These are phyloP conservation scores for Lachnellula hyalina DNA, from an alignment of 2,329 filamentous ascomycete species.

Conservation along the genomic window DNA sequence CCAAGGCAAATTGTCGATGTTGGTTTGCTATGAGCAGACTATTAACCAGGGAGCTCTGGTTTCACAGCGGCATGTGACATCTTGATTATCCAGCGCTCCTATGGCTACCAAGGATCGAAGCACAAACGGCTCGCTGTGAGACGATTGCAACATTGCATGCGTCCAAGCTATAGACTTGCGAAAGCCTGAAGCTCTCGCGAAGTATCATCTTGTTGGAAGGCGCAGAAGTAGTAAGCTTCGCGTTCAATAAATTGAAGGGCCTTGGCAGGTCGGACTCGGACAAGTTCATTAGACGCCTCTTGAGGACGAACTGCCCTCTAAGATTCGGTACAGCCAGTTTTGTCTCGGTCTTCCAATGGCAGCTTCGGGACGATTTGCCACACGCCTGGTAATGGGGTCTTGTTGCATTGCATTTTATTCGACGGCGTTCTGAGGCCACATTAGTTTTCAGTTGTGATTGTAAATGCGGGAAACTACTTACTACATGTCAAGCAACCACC, in stretches of 20 bases:
- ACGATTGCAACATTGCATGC: constrained; percentile 13
- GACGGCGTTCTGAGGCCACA: constrained; percentile 3
- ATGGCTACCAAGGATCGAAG: constrained; percentile 14
- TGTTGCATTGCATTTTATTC: constrained; percentile 13
- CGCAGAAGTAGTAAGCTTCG: constrained; percentile 13
- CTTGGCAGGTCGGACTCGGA: constrained; percentile 3
- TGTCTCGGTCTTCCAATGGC: constrained; percentile 4
- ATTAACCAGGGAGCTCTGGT: not conserved
- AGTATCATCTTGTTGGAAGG: constrained; percentile 11
- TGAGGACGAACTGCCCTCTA: not conserved
- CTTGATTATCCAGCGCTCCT: constrained; percentile 14
- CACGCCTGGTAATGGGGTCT: constrained; percentile 4
- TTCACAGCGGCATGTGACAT: not conserved
- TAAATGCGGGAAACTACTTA: constrained; percentile 1
- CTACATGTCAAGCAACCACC: constrained; percentile 14
- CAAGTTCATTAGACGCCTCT: not conserved
- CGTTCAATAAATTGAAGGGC: constrained; percentile 6
- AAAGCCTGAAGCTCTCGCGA: constrained; percentile 8
- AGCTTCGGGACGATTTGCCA: constrained; percentile 3
- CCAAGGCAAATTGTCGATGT: constrained; percentile 11
- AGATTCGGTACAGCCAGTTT: not conserved
- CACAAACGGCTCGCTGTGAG: constrained; percentile 12
- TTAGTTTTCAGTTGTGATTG: not conserved
- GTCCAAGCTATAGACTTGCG: constrained; percentile 8
- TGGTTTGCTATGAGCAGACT: too few relatives aligned